Conservation (phyloP, 1,284 basidiomycete genomes). For the Rugosomyces carneus region DNA sequence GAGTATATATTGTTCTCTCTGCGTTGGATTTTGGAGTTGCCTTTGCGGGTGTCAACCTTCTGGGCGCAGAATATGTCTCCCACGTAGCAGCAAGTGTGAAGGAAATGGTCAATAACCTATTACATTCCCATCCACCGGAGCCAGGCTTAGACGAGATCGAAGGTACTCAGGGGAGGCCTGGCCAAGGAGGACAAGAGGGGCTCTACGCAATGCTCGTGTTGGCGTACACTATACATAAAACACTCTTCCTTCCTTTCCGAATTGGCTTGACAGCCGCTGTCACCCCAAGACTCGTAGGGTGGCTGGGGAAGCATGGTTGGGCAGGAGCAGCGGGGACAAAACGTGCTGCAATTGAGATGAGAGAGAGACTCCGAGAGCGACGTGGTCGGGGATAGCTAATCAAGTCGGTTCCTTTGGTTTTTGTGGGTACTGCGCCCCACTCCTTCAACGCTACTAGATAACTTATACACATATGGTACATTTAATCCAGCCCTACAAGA, state of each 20-base stretch:
- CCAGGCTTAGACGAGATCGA: slow-evolving; percentile 60
- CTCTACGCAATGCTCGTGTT: slow-evolving; percentile 89
- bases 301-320: slow-evolving; percentile 75
- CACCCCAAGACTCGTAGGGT: slow-evolving; percentile 81
- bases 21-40: slow-evolving; percentile 77
- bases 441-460: too few relatives aligned
- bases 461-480: too few relatives aligned
- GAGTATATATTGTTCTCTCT: slow-evolving; percentile 73
- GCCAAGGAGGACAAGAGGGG: slow-evolving; percentile 48
- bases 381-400: slow-evolving; percentile 22
- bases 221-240: slow-evolving; percentile 97
- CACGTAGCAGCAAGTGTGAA: slow-evolving; percentile 59
- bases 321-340: slow-evolving; percentile 60
- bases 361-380: slow-evolving; percentile 42
- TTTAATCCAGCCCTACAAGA: too few relatives aligned
- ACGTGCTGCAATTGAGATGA: slow-evolving; percentile 59
- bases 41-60: slow-evolving; percentile 79
- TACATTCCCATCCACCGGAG: slow-evolving; percentile 49
- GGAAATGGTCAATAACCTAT: slow-evolving; percentile 35
- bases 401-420: slow-evolving; percentile 9
- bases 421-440: too few relatives aligned
- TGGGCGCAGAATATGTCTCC: slow-evolving; percentile 88
- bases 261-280: slow-evolving; percentile 85
- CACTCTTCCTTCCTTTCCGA: slow-evolving; percentile 84
- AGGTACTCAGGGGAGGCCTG: slow-evolving; percentile 22